Percentiles rank a stretch among this genome's conserved stretches.
Evolutionary conservation across 192 early-diverging fungal genomes (phyloP).

Genomic region (Backusella liffmaniae): DNA sequence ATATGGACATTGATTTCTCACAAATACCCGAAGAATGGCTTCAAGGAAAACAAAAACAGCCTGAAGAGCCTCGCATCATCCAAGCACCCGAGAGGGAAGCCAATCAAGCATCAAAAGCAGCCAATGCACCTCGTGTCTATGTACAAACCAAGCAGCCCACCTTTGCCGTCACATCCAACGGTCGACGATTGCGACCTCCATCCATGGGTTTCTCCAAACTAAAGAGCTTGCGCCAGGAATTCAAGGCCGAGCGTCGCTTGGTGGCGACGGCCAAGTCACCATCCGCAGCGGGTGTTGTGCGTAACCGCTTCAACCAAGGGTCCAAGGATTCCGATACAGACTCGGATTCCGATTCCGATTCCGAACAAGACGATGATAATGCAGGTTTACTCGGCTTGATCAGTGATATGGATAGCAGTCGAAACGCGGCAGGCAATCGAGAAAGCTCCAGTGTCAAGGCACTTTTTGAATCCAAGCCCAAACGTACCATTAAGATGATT

Average conservation of each 20-base stretch:
- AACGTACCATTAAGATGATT: conserved; percentile 45
- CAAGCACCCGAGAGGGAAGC: not conserved
- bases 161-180: conserved; percentile 28
- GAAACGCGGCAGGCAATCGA: not conserved
- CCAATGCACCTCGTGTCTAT: conserved; percentile 15
- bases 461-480: conserved; percentile 28
- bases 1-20: conserved; percentile 32
- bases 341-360: not conserved
- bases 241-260: conserved; percentile 28
- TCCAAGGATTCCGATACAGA: not conserved
- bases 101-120: not conserved
- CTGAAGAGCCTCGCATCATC: not conserved
- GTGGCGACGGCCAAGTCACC: conserved; percentile 22
- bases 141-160: not conserved
- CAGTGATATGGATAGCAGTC: conserved; percentile 5
- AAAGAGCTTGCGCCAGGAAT: conserved; percentile 17
- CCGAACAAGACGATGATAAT: conserved; percentile 19
- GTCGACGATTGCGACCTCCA: conserved; percentile 24
- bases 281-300: not conserved
- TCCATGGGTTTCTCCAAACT: conserved; percentile 37
- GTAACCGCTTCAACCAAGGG: not conserved
- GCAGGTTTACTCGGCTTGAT: conserved; percentile 31
- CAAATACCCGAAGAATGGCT: conserved; percentile 39
- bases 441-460: conserved; percentile 32
- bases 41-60: conserved; percentile 9